Conservation (phyloP, 768 basidiomycete species). For the Clathrus columnatus region DNA sequence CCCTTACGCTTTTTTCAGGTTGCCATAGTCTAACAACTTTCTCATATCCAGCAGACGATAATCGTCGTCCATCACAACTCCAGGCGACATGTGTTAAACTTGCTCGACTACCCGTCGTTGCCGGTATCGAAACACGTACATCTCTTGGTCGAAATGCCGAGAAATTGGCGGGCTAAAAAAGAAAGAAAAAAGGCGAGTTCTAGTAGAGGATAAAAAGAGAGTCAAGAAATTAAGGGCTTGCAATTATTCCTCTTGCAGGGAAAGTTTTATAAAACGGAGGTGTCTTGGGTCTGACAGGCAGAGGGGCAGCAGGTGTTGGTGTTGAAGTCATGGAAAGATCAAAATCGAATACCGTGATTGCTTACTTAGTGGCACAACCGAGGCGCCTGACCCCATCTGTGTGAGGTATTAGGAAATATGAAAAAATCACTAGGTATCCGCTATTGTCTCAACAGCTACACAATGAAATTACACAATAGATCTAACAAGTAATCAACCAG, state of each 20-base stretch:
- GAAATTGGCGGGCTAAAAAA: slow-evolving; percentile 60
- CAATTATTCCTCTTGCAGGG: slow-evolving; percentile 62
- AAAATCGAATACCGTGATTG: too few species aligned
- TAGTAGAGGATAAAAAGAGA: background rate
- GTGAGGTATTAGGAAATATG: too few species aligned
- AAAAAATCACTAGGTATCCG: too few species aligned
- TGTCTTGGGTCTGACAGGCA: slow-evolving; percentile 42
- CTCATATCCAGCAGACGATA: slow-evolving; percentile 78
- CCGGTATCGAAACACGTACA: slow-evolving; percentile 49
- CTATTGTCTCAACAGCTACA: too few species aligned
- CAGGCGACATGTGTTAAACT: slow-evolving; percentile 67
- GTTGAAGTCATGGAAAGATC: too few species aligned
- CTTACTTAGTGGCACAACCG: too few species aligned
- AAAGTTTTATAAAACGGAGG: slow-evolving; percentile 69
- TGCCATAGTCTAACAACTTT: slow-evolving; percentile 68
- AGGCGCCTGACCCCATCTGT: too few species aligned
- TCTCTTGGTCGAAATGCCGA: slow-evolving; percentile 75
- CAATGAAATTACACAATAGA: too few species aligned
- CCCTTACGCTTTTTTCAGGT: slow-evolving; percentile 67
- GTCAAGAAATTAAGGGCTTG: slow-evolving; percentile 34
- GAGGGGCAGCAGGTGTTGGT: background rate
- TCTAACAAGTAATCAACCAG: too few species aligned
- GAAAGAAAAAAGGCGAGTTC: background rate
- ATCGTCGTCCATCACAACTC: slow-evolving; percentile 76
- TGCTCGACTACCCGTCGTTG: slow-evolving; percentile 27